Conservation (phyloP, 2,329 filamentous ascomycete genomes). For the Lasiodiplodia gonubiensis region DNA sequence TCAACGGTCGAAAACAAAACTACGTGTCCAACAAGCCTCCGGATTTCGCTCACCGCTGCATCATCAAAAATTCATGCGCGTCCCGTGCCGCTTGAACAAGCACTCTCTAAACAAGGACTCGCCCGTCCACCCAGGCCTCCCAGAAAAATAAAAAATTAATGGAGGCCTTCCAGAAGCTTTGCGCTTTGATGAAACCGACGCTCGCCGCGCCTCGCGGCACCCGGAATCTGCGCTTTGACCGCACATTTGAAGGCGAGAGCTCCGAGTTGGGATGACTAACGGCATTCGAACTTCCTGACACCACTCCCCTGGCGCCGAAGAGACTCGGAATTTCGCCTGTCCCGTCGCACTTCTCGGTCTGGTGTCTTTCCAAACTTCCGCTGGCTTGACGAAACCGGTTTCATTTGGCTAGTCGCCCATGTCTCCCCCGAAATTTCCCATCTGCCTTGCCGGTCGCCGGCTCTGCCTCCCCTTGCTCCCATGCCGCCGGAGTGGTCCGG, state of each 20-base stretch:
- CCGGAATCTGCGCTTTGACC: slow-evolving; percentile 26
- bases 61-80: slow-evolving; percentile 21
- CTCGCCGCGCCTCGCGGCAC: slow-evolving; percentile 13
- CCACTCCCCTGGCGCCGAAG: not conserved
- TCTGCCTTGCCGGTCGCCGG: slow-evolving; percentile 11
- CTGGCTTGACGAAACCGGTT: slow-evolving; percentile 8
- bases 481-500: slow-evolving; percentile 21
- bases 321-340: not conserved
- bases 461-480: slow-evolving; percentile 7
- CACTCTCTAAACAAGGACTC: slow-evolving; percentile 3
- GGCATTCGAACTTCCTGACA: not conserved
- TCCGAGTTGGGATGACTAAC: slow-evolving; percentile 6
- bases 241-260: slow-evolving; percentile 22
- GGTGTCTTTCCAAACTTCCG: slow-evolving; percentile 1
- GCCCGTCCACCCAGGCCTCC: not conserved
- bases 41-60: slow-evolving; percentile 11
- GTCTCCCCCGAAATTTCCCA: slow-evolving; percentile 15
- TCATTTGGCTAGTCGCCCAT: not conserved
- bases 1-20: slow-evolving; percentile 20
- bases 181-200: slow-evolving; percentile 22
- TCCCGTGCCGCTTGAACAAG: slow-evolving; percentile 3
- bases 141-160: not conserved
- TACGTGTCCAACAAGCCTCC: slow-evolving; percentile 16
- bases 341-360: not conserved
- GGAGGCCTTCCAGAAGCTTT: slow-evolving; percentile 23